These are phyloP conservation scores for Rossbeevera mucosa DNA, from an alignment of 768 basidiomycete species.

Conservation along the genomic window DNA sequence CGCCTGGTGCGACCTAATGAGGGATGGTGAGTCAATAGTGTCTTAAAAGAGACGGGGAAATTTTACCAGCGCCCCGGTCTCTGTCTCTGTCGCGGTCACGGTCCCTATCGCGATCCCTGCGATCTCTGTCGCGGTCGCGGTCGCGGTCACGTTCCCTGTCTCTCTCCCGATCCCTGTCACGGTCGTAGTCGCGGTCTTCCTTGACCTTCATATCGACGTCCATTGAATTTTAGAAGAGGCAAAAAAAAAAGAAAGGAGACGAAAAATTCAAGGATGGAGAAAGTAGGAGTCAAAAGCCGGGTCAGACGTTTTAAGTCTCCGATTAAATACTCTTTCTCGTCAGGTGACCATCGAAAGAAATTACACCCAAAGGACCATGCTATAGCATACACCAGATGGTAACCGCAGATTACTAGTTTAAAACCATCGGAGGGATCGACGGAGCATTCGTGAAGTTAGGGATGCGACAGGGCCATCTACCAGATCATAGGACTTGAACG, in stretches of 20 bases:
- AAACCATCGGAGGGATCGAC: too few relatives aligned
- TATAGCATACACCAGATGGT: too few relatives aligned
- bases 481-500: too few relatives aligned
- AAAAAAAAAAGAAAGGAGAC: not conserved
- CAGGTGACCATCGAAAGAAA: conserved; percentile 13
- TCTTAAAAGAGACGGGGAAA: not conserved
- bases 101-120: conserved; percentile 43
- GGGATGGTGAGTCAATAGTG: not conserved
- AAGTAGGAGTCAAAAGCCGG: conserved; percentile 11
- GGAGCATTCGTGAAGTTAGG: too few relatives aligned
- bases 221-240: conserved; percentile 41
- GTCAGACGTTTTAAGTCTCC: conserved; percentile 13
- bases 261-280: not conserved
- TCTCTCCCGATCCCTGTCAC: conserved; percentile 42
- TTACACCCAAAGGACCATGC: too few relatives aligned
- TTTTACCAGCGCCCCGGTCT: conserved; percentile 47
- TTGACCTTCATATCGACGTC: conserved; percentile 81
- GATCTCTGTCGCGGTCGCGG: conserved; percentile 35
- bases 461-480: too few relatives aligned
- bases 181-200: conserved; percentile 68
- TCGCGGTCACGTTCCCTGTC: conserved; percentile 36
- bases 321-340: conserved; percentile 10
- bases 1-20: conserved; percentile 42
- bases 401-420: too few relatives aligned
- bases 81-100: conserved; percentile 41